These are phyloP conservation scores for Aspergillus carlsbadensis DNA, from an alignment of 495 filamentous ascomycete species.

Conservation along the genomic window DNA sequence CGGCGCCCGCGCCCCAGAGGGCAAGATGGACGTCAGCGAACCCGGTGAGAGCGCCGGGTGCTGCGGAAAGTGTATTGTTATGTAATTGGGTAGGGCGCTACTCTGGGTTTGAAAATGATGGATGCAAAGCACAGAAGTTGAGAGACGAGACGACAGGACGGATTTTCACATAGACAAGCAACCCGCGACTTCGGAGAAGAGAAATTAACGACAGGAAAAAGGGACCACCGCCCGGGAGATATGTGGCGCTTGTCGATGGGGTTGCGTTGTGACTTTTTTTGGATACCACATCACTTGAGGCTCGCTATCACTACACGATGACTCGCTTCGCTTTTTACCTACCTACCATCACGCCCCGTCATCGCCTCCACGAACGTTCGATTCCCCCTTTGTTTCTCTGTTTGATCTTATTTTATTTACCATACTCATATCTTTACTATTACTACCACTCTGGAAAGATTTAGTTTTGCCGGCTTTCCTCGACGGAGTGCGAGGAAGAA, in stretches of 20 bases:
- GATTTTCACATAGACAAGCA: constrained; percentile 12
- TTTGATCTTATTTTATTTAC: constrained; percentile 23
- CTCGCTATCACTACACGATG: constrained; percentile 33
- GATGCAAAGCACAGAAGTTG: constrained; percentile 22
- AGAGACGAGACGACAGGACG: constrained; percentile 19
- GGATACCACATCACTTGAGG: constrained; percentile 24
- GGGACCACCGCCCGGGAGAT: constrained; percentile 17
- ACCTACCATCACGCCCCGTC: constrained; percentile 38
- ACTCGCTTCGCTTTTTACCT: constrained; percentile 22
- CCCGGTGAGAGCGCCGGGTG: constrained; percentile 72
- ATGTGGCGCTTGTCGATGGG: constrained; percentile 19
- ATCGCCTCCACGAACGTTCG: constrained; percentile 48
- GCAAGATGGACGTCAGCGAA: constrained; percentile 76
- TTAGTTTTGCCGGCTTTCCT: constrained; percentile 15
- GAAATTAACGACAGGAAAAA: constrained; percentile 20
- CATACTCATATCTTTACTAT: not conserved
- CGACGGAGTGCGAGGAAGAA: constrained; percentile 10
- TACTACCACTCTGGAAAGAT: constrained; percentile 11
- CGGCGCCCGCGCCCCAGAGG: constrained; percentile 59
- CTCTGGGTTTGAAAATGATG: constrained; percentile 25
- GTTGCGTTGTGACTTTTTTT: constrained; percentile 26
- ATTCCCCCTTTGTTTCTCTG: constrained; percentile 45
- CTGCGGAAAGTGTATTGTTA: constrained; percentile 83
- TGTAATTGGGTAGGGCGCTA: constrained; percentile 60
- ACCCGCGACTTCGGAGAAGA: constrained; percentile 13